Evolutionary conservation across 495 filamentous ascomycete genomes (phyloP), one percentile per base, ranked within the genome.

Genomic region (Penicillium dipodomyicola): DNA sequence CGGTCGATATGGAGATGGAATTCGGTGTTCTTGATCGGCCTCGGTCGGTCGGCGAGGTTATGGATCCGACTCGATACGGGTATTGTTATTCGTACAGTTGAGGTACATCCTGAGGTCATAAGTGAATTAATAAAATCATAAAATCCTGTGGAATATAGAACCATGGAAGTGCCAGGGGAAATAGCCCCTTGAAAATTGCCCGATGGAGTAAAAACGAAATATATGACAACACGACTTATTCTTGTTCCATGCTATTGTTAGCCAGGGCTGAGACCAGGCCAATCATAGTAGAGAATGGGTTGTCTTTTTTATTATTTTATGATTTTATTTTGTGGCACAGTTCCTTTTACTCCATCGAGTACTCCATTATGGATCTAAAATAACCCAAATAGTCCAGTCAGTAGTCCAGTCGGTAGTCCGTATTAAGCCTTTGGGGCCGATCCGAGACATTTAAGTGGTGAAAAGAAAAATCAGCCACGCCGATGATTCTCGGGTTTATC

Each of bases 11-110:
- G 32, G 17, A 64, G 12, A 61, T 71, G 58, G 63, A 68, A 15
- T 72, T 69, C 49, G 71, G 67, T 19, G 33, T 64, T 20, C 49
- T 72, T 29, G 65, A 64, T 60, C 25, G 52, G 29, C 44, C 60
- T 4, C 57, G 57, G 29, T 42, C 19, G 48, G 46, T 74, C 43
- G 47, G 57, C 17, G 67, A 72, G 46, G 41, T 69, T n/a, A 71
- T 72, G 71, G 58, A 59, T 59, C 50, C 62, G 1, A 46, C 39
- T 22, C 25, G 14, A 7, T 27, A 43, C 4, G 47, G 54, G 19
- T 66, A 64, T 17, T 73, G 67, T 52, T 73, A 66, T 50, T 41
- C 39, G 17, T 63, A 65, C 25, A 56, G 60, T 25, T 60, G 37
- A 60, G 23, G 37, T 6, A 27, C 9, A 30, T 11, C 29, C 9